Conservation (phyloP, 2,329 filamentous ascomycete species). For the Stemphylium lycopersici region DNA sequence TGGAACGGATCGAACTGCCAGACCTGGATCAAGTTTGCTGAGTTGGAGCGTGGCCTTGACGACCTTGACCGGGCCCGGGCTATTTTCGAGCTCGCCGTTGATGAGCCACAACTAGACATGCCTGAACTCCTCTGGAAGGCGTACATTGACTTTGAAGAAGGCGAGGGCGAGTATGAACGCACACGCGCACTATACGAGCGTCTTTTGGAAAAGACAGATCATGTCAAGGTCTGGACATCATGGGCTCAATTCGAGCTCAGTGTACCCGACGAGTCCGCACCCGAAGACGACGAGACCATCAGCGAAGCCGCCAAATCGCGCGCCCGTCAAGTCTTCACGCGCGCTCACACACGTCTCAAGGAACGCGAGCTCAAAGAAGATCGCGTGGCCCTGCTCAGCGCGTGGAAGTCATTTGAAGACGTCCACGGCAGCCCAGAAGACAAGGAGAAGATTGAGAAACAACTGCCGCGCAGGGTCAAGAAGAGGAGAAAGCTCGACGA, state of each 20-base stretch:
- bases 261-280: constrained; percentile 76
- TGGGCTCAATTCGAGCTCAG: constrained; percentile 99
- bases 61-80: constrained; percentile 86
- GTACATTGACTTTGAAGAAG: constrained; percentile 98
- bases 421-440: constrained; percentile 79
- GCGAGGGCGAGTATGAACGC: constrained; percentile 86
- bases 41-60: constrained; percentile 88
- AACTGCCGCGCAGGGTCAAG: constrained; percentile 94
- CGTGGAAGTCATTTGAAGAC: constrained; percentile 90
- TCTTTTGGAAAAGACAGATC: constrained; percentile 90
- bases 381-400: constrained; percentile 86
- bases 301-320: constrained; percentile 83
- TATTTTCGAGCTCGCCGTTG: constrained; percentile 89
- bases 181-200: constrained; percentile 86
- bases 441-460: constrained; percentile 81
- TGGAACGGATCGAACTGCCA: constrained; percentile 90
- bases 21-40: constrained; percentile 96
- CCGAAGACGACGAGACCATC: constrained; percentile 59
- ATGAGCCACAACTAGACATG: constrained; percentile 88
- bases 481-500: constrained; percentile 90
- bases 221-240: constrained; percentile 99
- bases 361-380: constrained; percentile 91
- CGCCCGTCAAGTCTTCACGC: constrained; percentile 81
- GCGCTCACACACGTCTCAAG: constrained; percentile 85
- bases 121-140: constrained; percentile 97